phyloP scores from a whole-genome alignment of 176 grass and related monocot species.

The Neostapfia colusana region DNA sequence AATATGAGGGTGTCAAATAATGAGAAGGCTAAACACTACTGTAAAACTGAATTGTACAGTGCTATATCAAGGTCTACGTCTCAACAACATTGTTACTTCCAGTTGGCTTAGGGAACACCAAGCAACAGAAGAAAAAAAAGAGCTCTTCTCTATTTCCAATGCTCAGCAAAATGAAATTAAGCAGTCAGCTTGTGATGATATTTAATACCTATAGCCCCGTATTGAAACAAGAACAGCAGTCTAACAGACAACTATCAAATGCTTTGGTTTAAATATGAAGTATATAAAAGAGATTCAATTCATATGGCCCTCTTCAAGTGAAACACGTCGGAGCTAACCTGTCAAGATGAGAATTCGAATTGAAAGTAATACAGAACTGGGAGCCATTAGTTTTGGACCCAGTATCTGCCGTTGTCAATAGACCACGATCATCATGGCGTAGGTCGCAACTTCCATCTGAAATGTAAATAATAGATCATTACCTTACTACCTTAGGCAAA shows the following conservation, averaged over 20 bases:
- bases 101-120: conserved; percentile 20
- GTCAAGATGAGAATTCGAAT: conserved; percentile 73
- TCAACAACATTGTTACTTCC: conserved; percentile 10
- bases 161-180: conserved; percentile 9
- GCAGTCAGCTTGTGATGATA: neutral
- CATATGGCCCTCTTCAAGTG: conserved; percentile 12
- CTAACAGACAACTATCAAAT: neutral
- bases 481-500: conserved; percentile 33
- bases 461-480: conserved; percentile 43
- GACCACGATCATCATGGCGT: conserved; percentile 74
- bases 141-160: neutral
- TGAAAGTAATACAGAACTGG: conserved; percentile 98
- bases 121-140: conserved; percentile 3
- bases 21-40: neutral
- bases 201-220: no score
- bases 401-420: conserved; percentile 87
- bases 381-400: conserved; percentile 73
- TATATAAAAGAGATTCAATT: neutral
- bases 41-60: neutral
- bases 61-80: conserved; percentile 8
- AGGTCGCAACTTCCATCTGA: conserved; percentile 87
- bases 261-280: no score
- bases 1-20: neutral
- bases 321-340: conserved; percentile 53
- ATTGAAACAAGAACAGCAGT: no score